These are phyloP conservation scores for Populus tremula DNA, from an alignment of 345 rosid species.

Conservation along the genomic window DNA sequence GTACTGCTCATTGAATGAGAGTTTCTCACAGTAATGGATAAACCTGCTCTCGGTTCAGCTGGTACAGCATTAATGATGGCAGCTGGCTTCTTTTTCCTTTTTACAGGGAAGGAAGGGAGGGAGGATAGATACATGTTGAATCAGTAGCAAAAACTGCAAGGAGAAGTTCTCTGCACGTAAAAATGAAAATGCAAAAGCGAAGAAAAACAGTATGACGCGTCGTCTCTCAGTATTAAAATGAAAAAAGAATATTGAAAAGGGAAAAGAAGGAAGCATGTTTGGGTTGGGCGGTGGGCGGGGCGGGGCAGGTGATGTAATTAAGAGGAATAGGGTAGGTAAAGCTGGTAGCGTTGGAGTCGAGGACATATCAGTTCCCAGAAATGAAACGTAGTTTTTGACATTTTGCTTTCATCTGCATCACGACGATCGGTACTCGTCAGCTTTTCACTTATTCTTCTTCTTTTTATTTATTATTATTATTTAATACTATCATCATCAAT, in stretches of 20 bases:
- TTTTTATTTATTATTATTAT: not conserved
- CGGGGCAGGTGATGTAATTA: conserved; percentile 7
- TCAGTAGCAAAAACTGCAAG: too few relatives aligned
- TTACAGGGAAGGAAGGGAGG: too few relatives aligned
- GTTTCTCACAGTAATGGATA: too few relatives aligned
- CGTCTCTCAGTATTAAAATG: not conserved
- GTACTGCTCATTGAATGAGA: too few relatives aligned
- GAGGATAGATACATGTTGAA: too few relatives aligned
- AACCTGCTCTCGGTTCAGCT: too few relatives aligned
- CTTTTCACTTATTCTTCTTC: conserved; percentile 9
- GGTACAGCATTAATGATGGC: too few relatives aligned
- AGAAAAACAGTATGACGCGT: too few relatives aligned
- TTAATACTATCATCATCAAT: not conserved
- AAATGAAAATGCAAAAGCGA: too few relatives aligned
- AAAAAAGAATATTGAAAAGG: not conserved
- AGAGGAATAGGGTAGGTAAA: conserved; percentile 26
- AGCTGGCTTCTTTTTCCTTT: too few relatives aligned
- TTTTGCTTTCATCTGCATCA: conserved; percentile 52
- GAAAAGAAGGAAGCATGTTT: not conserved
- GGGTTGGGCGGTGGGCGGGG: not conserved
- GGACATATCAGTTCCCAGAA: conserved; percentile 46
- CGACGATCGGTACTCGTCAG: conserved; percentile 11
- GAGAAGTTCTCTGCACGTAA: too few relatives aligned
- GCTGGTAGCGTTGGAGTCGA: conserved; percentile 26
- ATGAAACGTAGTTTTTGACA: conserved; percentile 72